Evolutionary conservation across 2,329 filamentous ascomycete genomes (phyloP), one percentile per base, ranked within the genome.

Genomic region (Fusarium paranaense): DNA sequence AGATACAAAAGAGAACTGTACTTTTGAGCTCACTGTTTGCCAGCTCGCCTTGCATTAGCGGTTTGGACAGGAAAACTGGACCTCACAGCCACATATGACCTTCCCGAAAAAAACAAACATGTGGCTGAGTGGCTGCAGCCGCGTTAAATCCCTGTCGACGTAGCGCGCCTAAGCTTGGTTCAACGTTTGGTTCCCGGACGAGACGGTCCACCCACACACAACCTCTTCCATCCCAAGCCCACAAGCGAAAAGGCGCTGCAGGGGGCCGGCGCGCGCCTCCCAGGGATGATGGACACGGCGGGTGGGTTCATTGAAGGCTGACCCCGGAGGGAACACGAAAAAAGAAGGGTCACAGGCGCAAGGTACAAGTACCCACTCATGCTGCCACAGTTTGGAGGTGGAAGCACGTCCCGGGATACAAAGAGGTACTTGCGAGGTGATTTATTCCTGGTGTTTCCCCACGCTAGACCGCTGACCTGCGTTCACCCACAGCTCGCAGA

Each of bases 141-240:
- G 69, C 74, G 73, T 68, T 72, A 72, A 69, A 78, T 71, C 77
- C 77, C 70, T 78, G 77, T 76, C 76, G 69, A 74, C 61, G 78
- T 78, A 68, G 73, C 77, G 77, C 77, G 77, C 58, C 77, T 78
- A 78, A 78, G 77, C 74, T 78, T 78, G 76, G 77, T 78, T 78
- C 77, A 78, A 79, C 77, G 77, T 79, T 76, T 76, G 66, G 72
- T 72, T 74, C 66, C 69, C 57, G 72, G 76, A 69, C 59, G 54
- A 73, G 67, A 72, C 61, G 70, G 32, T n/a, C 54, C 32, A 33
- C 52, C 52, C 30, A 18, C 35, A 64, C 72, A 66, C 37, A 22
- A 37, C 2, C 40, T 62, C 61, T 32, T 57, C 22, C 63, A 27
- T 52, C 20, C 35, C 22, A 33, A 27, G 30, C 25, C 32, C 70